A percentile compares a stretch with the other conserved stretches of the same genome.
These are phyloP conservation scores for Guadua angustifolia DNA, from an alignment of 176 grass and related monocot genomes.

Conservation along the genomic window DNA sequence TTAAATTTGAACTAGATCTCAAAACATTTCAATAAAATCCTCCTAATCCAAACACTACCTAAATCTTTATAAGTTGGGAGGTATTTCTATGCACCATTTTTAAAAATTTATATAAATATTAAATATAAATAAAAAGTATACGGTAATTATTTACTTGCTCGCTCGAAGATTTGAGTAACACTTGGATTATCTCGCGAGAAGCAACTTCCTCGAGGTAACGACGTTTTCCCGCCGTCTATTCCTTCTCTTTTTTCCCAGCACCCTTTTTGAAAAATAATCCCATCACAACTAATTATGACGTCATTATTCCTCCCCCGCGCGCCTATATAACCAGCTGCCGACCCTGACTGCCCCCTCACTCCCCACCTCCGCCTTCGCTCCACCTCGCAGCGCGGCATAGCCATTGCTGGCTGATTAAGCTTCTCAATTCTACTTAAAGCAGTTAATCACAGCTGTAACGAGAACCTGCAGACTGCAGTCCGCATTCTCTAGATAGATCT, in stretches of 20 bases:
- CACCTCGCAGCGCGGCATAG: background rate
- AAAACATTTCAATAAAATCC: no score
- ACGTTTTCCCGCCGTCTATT: background rate
- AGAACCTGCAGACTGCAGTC: background rate
- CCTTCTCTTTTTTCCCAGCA: background rate
- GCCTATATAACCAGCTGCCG: slow-evolving; percentile 38
- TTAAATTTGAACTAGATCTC: no score
- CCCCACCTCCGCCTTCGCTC: background rate
- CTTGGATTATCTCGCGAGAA: background rate
- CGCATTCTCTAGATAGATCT: background rate
- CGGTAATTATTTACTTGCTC: no score
- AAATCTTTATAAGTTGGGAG: no score
- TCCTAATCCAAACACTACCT: no score
- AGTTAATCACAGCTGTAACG: background rate
- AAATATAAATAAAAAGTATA: no score
- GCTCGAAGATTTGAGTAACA: no score
- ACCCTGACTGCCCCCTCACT: background rate
- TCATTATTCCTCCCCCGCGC: background rate
- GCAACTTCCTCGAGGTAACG: background rate
- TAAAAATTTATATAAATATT: no score
- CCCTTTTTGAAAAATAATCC: background rate
- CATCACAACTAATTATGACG: slow-evolving; percentile 2
- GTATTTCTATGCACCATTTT: no score
- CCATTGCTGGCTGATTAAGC: background rate
- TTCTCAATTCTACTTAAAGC: background rate